phyloP scores from a whole-genome alignment of 1,284 basidiomycete species.

The Cryptococcus sp. region DNA sequence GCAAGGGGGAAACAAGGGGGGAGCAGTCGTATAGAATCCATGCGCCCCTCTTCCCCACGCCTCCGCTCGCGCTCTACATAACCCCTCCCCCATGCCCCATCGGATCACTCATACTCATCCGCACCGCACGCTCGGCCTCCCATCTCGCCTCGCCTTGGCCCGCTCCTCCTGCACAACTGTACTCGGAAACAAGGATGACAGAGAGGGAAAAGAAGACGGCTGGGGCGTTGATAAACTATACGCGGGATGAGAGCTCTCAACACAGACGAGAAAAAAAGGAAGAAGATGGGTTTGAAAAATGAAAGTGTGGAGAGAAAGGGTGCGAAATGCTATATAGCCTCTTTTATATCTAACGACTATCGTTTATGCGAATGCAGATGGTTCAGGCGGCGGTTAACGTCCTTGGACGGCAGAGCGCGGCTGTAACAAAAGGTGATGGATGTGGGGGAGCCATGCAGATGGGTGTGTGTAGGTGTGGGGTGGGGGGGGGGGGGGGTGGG shows the following conservation, averaged over 20 bases:
- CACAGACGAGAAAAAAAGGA: not conserved
- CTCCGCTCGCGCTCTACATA: too few species aligned
- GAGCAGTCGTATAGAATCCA: too few species aligned
- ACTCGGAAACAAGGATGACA: too few species aligned
- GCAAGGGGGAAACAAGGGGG: too few species aligned
- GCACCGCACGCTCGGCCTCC: too few species aligned
- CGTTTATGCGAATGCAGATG: conserved; percentile 7
- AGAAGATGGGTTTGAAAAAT: not conserved
- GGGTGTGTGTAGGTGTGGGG: not conserved
- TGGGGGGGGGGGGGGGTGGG: not conserved
- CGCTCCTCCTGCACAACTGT: too few species aligned
- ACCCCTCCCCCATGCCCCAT: too few species aligned
- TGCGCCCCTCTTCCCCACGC: too few species aligned
- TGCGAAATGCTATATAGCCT: conserved; percentile 8
- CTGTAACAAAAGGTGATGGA: conserved; percentile 7
- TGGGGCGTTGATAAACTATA: not conserved
- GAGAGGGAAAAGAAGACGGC: not conserved
- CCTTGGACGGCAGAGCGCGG: conserved; percentile 50
- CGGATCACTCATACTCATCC: too few species aligned
- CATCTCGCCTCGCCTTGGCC: too few species aligned
- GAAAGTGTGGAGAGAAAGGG: not conserved
- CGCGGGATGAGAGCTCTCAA: too few species aligned
- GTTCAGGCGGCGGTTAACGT: conserved; percentile 36
- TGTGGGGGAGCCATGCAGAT: conserved; percentile 10
- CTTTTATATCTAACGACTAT: not conserved